Base-by-base conservation (phyloP, 139 green algal genomes). In the Chlorella sp. region DNA sequence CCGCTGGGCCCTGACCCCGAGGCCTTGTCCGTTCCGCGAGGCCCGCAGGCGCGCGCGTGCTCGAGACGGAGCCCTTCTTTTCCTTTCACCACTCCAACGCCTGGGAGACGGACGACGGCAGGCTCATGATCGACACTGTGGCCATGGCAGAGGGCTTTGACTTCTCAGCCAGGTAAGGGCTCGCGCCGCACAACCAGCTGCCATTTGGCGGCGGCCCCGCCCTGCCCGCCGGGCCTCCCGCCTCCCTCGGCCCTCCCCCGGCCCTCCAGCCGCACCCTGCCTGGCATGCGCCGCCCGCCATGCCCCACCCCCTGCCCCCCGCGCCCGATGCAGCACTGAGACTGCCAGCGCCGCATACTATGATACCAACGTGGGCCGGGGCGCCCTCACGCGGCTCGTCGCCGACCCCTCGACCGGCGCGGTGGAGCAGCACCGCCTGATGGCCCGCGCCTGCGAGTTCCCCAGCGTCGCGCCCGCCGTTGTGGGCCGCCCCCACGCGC, bases 391-490 rank as follows among this genome's bases (percentile, higher is more conserved):
- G 9, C 81, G 81, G 40, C 36, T 86, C 25, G 55, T 83, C 27
- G 41, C 82, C 1, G 42, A 82, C 43, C 40, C 25, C 29, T 15
- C 61, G 43, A 60, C 78, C 38, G 79, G 79, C n/a, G 41, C 42
- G 8, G 82, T 69, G 21, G 15, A 17, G 12, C 74, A 77, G 61
- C 64, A 67, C 23, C 45, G 68, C 25, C 35, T 86, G 23, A 75
- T 85, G 62, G 46, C 80, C n/a, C 77, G 80, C 43, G 67, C 82
- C 50, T 63, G 36, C 46, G 80, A 87, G 80, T 84, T 87, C 35
- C 82, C 82, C 17, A 77, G 29, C 3, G 79, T 87, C 11, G 51
- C 80, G 12, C 73, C 67, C 35, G 23, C 56, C 29, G 71, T 74
- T 19, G 38, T 29, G 17, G 58, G 9, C 31, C 63, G 68, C n/a